phyloP scores from a whole-genome alignment of 768 basidiomycete species.

The Agrocybe pediades region DNA sequence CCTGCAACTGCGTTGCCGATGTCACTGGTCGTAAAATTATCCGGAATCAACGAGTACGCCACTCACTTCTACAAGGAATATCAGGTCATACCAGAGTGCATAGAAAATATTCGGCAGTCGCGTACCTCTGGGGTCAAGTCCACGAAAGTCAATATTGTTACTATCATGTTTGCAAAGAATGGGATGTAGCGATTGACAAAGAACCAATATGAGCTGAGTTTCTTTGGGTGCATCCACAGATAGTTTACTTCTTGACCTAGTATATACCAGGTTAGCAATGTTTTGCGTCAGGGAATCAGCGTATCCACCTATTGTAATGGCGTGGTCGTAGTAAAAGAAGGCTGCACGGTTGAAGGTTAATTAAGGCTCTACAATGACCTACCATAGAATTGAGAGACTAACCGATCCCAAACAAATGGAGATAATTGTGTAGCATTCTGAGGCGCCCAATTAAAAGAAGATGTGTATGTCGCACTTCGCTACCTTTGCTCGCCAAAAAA shows the following conservation, averaged over 20 bases:
- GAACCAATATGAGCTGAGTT: conserved; percentile 43
- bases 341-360: conserved; percentile 25
- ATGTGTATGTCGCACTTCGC: too few species aligned
- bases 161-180: conserved; percentile 37
- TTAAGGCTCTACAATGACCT: not conserved
- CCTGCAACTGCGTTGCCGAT: conserved; percentile 42
- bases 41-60: conserved; percentile 10
- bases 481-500: not conserved
- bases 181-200: conserved; percentile 52
- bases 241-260: conserved; percentile 40
- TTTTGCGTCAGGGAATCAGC: not conserved
- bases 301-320: conserved; percentile 34
- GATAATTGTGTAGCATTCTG: conserved; percentile 30
- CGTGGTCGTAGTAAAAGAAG: conserved; percentile 41
- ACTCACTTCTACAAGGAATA: too few species aligned
- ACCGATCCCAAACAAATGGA: conserved; percentile 32
- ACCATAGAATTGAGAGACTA: too few species aligned
- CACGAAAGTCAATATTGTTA: conserved; percentile 29
- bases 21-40: conserved; percentile 13
- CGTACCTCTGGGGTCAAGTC: conserved; percentile 25
- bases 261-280: not conserved
- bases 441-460: too few species aligned
- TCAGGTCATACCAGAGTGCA: too few species aligned
- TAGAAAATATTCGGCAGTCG: not conserved
- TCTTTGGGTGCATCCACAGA: conserved; percentile 46